Conservation (phyloP, 768 basidiomycete genomes). For the Trametes punicea region DNA sequence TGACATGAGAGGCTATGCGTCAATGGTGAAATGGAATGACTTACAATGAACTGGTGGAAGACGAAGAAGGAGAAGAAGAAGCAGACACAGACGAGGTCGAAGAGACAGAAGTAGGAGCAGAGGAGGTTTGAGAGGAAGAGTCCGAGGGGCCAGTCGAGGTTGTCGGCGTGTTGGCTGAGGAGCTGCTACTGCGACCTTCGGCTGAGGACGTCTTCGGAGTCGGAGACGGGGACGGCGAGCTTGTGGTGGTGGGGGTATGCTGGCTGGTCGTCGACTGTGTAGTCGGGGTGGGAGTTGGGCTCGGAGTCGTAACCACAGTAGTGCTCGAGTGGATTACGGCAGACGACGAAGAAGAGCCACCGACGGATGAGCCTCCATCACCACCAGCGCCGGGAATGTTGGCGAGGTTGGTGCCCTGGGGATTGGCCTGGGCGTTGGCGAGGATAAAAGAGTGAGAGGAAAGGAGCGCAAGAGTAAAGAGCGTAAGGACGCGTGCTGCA, state of each 20-base stretch:
- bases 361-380: not conserved
- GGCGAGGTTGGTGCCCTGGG: not conserved
- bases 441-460: slow-evolving; percentile 28
- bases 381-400: not conserved
- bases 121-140: slow-evolving; percentile 9
- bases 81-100: slow-evolving; percentile 16
- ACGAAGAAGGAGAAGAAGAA: slow-evolving; percentile 6
- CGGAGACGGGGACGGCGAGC: not conserved
- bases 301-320: not conserved
- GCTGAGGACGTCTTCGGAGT: not conserved
- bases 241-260: not conserved
- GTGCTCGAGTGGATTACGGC: not conserved
- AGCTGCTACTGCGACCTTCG: not conserved
- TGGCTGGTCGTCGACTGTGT: not conserved
- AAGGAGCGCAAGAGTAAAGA: slow-evolving; percentile 32
- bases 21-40: not conserved
- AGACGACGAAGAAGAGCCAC: not conserved
- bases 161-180: not conserved
- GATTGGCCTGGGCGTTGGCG: slow-evolving; percentile 17
- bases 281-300: slow-evolving; percentile 1
- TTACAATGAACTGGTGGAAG: slow-evolving; percentile 10
- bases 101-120: slow-evolving; percentile 12
- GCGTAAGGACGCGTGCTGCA: slow-evolving; percentile 29
- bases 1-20: not conserved
- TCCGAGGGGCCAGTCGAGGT: slow-evolving; percentile 1